Evolutionary conservation across 2,329 filamentous ascomycete genomes (phyloP).

Genomic region (Monosporascus ibericus): DNA sequence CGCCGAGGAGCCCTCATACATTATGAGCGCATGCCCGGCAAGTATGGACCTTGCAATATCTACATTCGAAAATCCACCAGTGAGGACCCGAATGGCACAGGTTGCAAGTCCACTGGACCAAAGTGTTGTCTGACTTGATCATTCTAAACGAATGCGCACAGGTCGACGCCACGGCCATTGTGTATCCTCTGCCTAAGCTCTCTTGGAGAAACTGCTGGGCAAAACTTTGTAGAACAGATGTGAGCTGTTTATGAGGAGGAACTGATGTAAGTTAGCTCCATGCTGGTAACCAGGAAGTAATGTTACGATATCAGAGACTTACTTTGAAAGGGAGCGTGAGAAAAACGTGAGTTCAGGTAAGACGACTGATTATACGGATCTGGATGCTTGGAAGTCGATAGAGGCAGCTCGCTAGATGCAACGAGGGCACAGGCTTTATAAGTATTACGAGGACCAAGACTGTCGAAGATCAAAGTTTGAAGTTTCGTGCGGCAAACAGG

Average conservation of each 20-base stretch:
- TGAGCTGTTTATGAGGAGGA: background rate
- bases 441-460: constrained; percentile 6
- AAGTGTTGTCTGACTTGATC: constrained; percentile 60
- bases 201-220: background rate
- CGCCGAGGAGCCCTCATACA: constrained; percentile 19
- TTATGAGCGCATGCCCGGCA: constrained; percentile 53
- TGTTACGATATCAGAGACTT: background rate
- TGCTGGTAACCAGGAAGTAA: background rate
- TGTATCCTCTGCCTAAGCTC: constrained; percentile 13
- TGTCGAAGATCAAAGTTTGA: constrained; percentile 9
- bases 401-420: constrained; percentile 2
- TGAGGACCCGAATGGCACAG: constrained; percentile 59
- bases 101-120: constrained; percentile 61
- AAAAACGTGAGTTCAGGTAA: background rate
- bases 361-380: background rate
- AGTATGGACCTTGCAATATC: constrained; percentile 61
- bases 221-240: background rate
- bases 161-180: constrained; percentile 48
- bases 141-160: constrained; percentile 60
- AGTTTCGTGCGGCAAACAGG: no score
- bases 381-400: background rate
- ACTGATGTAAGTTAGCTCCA: background rate
- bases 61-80: constrained; percentile 65
- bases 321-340: background rate
- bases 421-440: constrained; percentile 16